Conservation (phyloP, 352 stramenopile genomes). For the Globisporangium cederbergense region DNA sequence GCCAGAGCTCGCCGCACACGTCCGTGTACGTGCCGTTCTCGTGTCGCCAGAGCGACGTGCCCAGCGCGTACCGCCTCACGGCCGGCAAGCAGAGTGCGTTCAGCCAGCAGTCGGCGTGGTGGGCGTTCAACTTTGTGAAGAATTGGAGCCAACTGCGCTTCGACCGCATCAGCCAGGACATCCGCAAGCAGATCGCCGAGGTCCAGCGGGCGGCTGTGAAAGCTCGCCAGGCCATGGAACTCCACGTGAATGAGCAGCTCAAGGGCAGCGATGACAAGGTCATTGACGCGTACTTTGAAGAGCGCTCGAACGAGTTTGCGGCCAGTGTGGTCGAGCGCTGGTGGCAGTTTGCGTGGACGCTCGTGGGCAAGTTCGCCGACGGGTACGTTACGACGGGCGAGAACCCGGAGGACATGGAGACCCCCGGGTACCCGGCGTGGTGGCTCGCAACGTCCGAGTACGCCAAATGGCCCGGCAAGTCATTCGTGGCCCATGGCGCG, state of each 20-base stretch:
- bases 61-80: constrained; percentile 35
- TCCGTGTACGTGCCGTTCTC: constrained; percentile 58
- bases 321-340: constrained; percentile 36
- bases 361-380: constrained; percentile 51
- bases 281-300: constrained; percentile 28
- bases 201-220: constrained; percentile 35
- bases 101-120: constrained; percentile 47
- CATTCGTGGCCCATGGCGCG: constrained; percentile 25
- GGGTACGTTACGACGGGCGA: constrained; percentile 59
- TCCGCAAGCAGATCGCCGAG: constrained; percentile 26
- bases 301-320: constrained; percentile 39
- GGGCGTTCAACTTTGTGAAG: constrained; percentile 74
- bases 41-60: constrained; percentile 34
- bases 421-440: constrained; percentile 46
- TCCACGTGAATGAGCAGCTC: constrained; percentile 19
- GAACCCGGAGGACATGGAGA: constrained; percentile 31
- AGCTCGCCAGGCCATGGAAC: constrained; percentile 25
- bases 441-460: constrained; percentile 41
- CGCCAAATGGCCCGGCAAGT: constrained; percentile 42
- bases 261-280: not conserved
- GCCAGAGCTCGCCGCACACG: constrained; percentile 41
- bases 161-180: constrained; percentile 44
- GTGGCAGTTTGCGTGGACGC: constrained; percentile 53
- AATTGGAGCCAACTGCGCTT: constrained; percentile 72
- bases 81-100: constrained; percentile 57